A percentile compares a stretch with the other conserved stretches of the same genome.
phyloP scores from a whole-genome alignment of 2,329 filamentous ascomycete species.

The Penicillium psychrosexuale region DNA sequence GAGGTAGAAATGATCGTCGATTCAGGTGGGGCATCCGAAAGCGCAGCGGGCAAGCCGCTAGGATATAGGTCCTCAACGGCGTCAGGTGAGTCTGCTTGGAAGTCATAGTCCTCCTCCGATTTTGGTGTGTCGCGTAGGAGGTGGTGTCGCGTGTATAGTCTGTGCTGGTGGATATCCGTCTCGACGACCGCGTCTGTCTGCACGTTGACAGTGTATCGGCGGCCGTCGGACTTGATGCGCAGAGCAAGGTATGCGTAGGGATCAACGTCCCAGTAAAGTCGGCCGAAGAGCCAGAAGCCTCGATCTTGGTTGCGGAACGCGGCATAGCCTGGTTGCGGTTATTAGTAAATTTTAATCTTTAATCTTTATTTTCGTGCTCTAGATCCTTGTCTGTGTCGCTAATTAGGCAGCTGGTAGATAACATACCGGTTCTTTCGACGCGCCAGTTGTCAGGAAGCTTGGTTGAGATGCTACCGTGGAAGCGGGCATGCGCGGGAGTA shows the following conservation, averaged over 20 bases:
- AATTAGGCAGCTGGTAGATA: not conserved
- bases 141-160: slow-evolving; percentile 60
- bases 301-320: slow-evolving; percentile 83
- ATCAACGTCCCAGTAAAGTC: slow-evolving; percentile 82
- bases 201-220: slow-evolving; percentile 91
- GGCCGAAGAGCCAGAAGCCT: slow-evolving; percentile 77
- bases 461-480: slow-evolving; percentile 85
- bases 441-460: slow-evolving; percentile 67
- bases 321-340: slow-evolving; percentile 67
- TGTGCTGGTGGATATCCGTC: slow-evolving; percentile 94
- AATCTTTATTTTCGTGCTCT: not conserved
- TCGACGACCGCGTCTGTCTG: slow-evolving; percentile 92
- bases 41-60: slow-evolving; percentile 31
- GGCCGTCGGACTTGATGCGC: slow-evolving; percentile 83
- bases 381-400: not conserved
- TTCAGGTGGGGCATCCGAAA: slow-evolving; percentile 39
- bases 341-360: not conserved
- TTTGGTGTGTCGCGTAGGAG: slow-evolving; percentile 24
- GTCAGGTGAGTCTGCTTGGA: slow-evolving; percentile 22
- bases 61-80: slow-evolving; percentile 26
- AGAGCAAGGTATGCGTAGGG: slow-evolving; percentile 83
- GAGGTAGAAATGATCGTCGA: slow-evolving; percentile 35
- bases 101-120: slow-evolving; percentile 13
- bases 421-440: slow-evolving; percentile 41
- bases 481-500: slow-evolving; percentile 66